These are phyloP conservation scores for Sporothrix schenckii DNA, from an alignment of 2,329 filamentous ascomycete species.

Conservation along the genomic window DNA sequence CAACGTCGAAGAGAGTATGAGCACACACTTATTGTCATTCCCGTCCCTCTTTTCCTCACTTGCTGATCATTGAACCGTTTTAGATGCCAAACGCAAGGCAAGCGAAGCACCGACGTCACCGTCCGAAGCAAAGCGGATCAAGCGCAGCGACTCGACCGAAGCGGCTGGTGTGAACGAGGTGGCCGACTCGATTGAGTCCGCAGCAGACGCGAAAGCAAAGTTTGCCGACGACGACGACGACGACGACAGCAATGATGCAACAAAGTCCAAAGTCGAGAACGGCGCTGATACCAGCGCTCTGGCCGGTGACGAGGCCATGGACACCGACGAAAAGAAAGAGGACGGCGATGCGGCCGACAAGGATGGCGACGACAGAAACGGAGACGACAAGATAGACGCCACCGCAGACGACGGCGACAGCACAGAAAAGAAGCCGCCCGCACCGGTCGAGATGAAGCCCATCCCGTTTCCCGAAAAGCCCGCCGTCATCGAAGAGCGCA, in stretches of 20 bases:
- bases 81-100: slow-evolving; percentile 72
- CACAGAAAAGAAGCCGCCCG: neutral
- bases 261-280: neutral
- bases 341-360: neutral
- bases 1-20: slow-evolving; percentile 40
- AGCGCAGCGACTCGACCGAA: slow-evolving; percentile 54
- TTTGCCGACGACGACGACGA: neutral
- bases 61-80: neutral
- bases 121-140: slow-evolving; percentile 66
- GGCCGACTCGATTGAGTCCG: neutral
- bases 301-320: neutral
- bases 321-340: neutral
- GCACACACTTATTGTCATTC: too few species aligned
- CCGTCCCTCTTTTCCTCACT: neutral
- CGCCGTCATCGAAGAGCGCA: slow-evolving; percentile 89
- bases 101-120: slow-evolving; percentile 65
- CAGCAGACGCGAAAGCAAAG: neutral
- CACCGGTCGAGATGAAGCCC: slow-evolving; percentile 52
- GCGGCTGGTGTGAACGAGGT: slow-evolving; percentile 30
- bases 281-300: neutral
- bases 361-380: neutral
- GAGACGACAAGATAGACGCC: neutral
- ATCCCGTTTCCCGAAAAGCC: slow-evolving; percentile 93
- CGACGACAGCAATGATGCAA: neutral
- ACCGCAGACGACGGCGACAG: neutral